A percentile compares a stretch with the other conserved stretches of the same genome.
phyloP scores from a whole-genome alignment of 192 early-diverging fungal species.

The Chytriomyces sp. region DNA sequence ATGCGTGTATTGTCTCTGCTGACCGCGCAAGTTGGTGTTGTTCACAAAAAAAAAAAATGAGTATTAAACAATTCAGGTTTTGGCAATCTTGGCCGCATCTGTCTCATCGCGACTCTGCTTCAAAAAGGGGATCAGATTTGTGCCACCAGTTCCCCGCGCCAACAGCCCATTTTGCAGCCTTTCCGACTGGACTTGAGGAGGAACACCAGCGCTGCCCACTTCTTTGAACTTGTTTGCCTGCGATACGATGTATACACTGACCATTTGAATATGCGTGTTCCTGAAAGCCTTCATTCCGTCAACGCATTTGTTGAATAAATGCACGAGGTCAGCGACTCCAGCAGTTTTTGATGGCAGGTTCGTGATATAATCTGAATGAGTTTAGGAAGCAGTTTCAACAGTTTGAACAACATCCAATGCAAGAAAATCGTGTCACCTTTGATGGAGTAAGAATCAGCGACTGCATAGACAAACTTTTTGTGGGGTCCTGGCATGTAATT shows the following conservation, averaged over 20 bases:
- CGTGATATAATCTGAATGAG: constrained; percentile 27
- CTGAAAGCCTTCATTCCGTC: constrained; percentile 84
- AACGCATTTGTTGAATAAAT: constrained; percentile 81
- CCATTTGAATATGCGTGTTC: constrained; percentile 91
- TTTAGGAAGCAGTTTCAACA: not conserved
- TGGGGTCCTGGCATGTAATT: constrained; percentile 90
- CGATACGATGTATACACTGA: constrained; percentile 85
- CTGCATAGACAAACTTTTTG: constrained; percentile 77
- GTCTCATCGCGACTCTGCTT: constrained; percentile 90
- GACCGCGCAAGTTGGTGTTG: too few species aligned
- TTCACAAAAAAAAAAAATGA: too few species aligned
- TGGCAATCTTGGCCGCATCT: constrained; percentile 48
- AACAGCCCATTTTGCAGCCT: constrained; percentile 42
- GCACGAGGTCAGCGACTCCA: constrained; percentile 51
- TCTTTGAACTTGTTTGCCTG: constrained; percentile 76
- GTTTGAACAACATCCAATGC: not conserved
- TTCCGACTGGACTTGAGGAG: constrained; percentile 37
- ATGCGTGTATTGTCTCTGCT: too few species aligned
- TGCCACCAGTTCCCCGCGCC: constrained; percentile 49
- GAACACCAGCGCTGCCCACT: constrained; percentile 64
- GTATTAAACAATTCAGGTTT: too few species aligned
- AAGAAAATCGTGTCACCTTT: constrained; percentile 35
- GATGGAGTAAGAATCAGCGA: constrained; percentile 48
- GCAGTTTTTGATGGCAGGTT: constrained; percentile 24
- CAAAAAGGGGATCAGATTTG: constrained; percentile 88